Evolutionary conservation across 192 early-diverging fungal species (phyloP), one percentile per base, ranked within the genome.

Genomic region (Coemansia sp.): DNA sequence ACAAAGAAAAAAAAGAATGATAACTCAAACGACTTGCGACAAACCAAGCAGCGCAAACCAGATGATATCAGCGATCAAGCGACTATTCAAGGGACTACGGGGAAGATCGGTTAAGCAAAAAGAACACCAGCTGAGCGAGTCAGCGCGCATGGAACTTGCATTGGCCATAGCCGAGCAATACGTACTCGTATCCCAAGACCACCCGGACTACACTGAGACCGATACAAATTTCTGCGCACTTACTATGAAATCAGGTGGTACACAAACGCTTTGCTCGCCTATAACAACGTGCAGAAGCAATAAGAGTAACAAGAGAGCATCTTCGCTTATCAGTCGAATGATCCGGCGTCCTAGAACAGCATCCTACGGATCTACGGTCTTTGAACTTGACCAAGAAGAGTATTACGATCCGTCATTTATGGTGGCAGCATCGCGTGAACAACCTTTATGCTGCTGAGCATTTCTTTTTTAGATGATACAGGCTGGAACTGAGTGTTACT

Each of bases 101-200:
- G n/a, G 51, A 13, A n/a, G 9, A 21, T 16, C 42, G 8, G 21
- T 6, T 20, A 20, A 31, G 43, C 56, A 39, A 23, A 58, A 7
- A 31, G 42, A 16, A n/a, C 56, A 39, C 0, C 58, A 18, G 1
- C 55, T 64, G 23, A 74, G 66, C 66, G 63, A 61, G n/a, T 29
- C 26, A 1, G 64, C 42, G 15, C 68, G 68, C 16, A 72, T 78
- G 75, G 49, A 61, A 21, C 30, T 72, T 45, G 75, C 75, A 2
- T 34, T 78, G 39, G 75, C 75, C 3, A 64, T 78, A 26, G 75
- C 75, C 6, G 63, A 69, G 45, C 75, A 78, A 64, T 78, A 78
- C 52, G 67, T 78, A 15, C 29, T 70, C 6, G 61, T 71, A 20
- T 66, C 74, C 12, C 60, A 63, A 26, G 70, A 64, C 45, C 58